Conservation (phyloP, 495 filamentous ascomycete species). For the Aspergillus bridgeri region DNA sequence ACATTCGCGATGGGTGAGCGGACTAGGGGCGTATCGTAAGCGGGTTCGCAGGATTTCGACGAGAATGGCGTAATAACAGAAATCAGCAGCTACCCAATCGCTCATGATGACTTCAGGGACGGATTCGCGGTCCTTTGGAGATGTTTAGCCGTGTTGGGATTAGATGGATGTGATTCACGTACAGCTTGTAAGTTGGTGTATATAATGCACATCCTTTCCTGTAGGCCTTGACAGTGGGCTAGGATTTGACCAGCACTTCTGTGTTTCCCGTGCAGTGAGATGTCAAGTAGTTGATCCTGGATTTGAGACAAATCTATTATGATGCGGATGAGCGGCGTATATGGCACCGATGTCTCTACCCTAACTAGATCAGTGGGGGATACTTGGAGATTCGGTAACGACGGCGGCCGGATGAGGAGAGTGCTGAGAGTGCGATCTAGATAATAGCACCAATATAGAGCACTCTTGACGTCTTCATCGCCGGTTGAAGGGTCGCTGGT, state of each 20-base stretch:
- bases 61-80: constrained; percentile 29
- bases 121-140: constrained; percentile 13
- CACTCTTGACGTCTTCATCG: constrained; percentile 22
- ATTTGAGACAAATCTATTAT: constrained; percentile 26
- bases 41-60: constrained; percentile 30
- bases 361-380: constrained; percentile 16
- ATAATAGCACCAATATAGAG: constrained; percentile 31
- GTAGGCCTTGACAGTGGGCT: constrained; percentile 11
- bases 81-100: constrained; percentile 26
- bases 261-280: background rate
- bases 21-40: constrained; percentile 20
- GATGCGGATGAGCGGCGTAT: constrained; percentile 19
- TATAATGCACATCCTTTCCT: constrained; percentile 22
- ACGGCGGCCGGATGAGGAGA: constrained; percentile 24
- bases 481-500: constrained; percentile 4
- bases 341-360: constrained; percentile 9
- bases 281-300: constrained; percentile 18
- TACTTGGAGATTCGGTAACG: constrained; percentile 19
- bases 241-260: background rate
- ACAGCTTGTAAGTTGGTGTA: constrained; percentile 20
- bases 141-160: background rate
- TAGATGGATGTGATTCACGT: background rate
- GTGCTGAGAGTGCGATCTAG: constrained; percentile 27
- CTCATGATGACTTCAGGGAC: constrained; percentile 11
- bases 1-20: constrained; percentile 24